phyloP scores from a whole-genome alignment of 805 yeast genomes.

The Cyberlindnera maclurae region DNA sequence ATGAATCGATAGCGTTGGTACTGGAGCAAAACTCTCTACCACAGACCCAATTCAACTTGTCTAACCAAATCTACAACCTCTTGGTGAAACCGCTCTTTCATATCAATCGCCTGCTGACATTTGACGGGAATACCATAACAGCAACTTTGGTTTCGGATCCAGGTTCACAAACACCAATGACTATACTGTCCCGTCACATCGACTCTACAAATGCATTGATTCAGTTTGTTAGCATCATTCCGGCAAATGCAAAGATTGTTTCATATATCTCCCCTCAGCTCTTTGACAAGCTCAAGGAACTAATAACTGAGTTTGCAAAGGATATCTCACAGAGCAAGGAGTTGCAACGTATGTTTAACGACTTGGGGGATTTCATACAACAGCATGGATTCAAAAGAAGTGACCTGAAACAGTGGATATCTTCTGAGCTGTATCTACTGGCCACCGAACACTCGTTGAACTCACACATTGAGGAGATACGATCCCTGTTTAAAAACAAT shows the following conservation, averaged over 20 bases:
- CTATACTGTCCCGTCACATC: conserved; percentile 2
- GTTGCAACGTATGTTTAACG: conserved; percentile 8
- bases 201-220: conserved; percentile 14
- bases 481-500: conserved; percentile 6
- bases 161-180: not conserved
- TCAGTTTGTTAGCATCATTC: conserved; percentile 16
- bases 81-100: conserved; percentile 10
- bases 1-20: conserved; percentile 9
- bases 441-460: conserved; percentile 18
- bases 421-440: conserved; percentile 15
- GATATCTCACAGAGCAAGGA: conserved; percentile 8
- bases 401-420: conserved; percentile 19
- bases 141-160: not conserved
- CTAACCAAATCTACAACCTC: conserved; percentile 12
- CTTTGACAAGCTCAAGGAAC: conserved; percentile 17
- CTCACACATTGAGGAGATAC: conserved; percentile 14
- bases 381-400: conserved; percentile 14
- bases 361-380: conserved; percentile 14
- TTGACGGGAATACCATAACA: conserved; percentile 6
- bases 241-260: conserved; percentile 9
- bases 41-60: conserved; percentile 9
- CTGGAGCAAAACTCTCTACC: conserved; percentile 6
- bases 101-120: not conserved
- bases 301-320: conserved; percentile 15
- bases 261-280: conserved; percentile 18